These are phyloP conservation scores for Teunomyces gatunensis DNA, from an alignment of 805 yeast genomes.

Conservation along the genomic window DNA sequence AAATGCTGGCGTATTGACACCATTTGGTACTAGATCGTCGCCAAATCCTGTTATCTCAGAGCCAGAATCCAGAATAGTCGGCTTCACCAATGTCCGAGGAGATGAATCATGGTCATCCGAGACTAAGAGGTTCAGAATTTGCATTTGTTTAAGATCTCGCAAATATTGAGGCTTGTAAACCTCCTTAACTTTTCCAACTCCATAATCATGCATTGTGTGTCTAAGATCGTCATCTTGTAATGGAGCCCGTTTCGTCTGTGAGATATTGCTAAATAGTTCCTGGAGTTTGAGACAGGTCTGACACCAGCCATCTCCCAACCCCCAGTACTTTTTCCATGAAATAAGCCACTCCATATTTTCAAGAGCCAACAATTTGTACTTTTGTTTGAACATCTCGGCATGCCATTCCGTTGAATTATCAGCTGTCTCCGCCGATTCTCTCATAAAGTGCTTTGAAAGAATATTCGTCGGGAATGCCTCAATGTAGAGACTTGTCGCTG, in stretches of 20 bases:
- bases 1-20: slow-evolving; percentile 12
- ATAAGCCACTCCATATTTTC: slow-evolving; percentile 20
- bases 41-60: background rate
- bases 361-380: slow-evolving; percentile 19
- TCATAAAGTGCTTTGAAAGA: slow-evolving; percentile 12
- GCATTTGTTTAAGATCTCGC: slow-evolving; percentile 11
- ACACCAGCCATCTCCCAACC: slow-evolving; percentile 29
- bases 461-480: slow-evolving; percentile 24
- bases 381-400: slow-evolving; percentile 10
- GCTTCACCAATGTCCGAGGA: background rate
- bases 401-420: background rate
- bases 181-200: slow-evolving; percentile 26
- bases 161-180: slow-evolving; percentile 11
- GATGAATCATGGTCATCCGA: slow-evolving; percentile 4
- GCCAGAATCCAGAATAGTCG: background rate
- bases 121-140: slow-evolving; percentile 12
- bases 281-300: slow-evolving; percentile 23
- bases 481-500: slow-evolving; percentile 32
- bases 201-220: slow-evolving; percentile 30
- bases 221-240: slow-evolving; percentile 19
- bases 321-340: slow-evolving; percentile 30
- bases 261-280: slow-evolving; percentile 17
- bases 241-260: slow-evolving; percentile 8
- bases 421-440: background rate
- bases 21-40: background rate